phyloP scores from a whole-genome alignment of 148 eudicot species.

The Silene latifolia region DNA sequence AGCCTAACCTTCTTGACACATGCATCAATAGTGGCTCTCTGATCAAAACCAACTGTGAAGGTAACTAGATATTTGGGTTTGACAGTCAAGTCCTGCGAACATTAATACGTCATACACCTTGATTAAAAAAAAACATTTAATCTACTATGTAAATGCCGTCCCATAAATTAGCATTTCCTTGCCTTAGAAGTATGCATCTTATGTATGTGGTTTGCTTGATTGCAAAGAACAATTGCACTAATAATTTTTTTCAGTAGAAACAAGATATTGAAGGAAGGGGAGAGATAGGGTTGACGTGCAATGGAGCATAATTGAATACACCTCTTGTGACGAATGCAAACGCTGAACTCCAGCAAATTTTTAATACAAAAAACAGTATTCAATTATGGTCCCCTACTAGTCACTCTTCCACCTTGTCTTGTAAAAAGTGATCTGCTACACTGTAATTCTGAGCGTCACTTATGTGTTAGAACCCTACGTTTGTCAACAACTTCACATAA shows the following conservation, averaged over 20 bases:
- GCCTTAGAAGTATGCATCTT: neutral
- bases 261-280: neutral
- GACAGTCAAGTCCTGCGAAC: constrained; percentile 54
- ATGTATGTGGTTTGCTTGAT: neutral
- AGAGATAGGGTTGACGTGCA: neutral
- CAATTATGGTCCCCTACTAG: neutral
- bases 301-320: neutral
- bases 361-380: neutral
- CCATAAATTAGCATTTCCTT: neutral
- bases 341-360: neutral
- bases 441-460: too few species aligned
- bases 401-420: neutral
- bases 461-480: too few species aligned
- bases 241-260: neutral
- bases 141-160: neutral
- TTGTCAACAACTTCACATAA: too few species aligned
- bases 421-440: too few species aligned
- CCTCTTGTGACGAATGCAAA: neutral
- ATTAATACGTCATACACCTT: neutral
- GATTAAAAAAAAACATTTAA: neutral
- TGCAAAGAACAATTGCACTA: neutral
- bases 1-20: constrained; percentile 68
- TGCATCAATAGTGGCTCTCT: constrained; percentile 63
- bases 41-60: constrained; percentile 76
- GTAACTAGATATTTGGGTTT: constrained; percentile 69